Evolutionary conservation across 2,329 filamentous ascomycete species (phyloP).

Genomic region (Venturia effusa): DNA sequence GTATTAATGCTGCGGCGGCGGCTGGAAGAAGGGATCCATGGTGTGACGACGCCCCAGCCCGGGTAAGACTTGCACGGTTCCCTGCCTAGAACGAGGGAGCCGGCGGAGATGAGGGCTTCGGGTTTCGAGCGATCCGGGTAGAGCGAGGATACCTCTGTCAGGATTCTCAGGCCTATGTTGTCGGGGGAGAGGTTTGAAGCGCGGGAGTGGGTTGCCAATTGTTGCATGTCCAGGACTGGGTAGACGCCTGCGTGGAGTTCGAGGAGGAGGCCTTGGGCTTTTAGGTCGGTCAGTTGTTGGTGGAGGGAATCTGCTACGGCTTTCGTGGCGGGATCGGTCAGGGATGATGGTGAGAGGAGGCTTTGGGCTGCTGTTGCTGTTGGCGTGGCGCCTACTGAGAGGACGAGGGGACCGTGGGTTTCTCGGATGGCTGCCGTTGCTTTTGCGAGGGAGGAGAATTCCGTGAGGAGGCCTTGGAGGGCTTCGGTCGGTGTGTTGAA

Average conservation of each 20-base stretch:
- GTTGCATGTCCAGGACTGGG: constrained; percentile 65
- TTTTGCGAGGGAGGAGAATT: constrained; percentile 40
- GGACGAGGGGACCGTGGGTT: constrained; percentile 27
- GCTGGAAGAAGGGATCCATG: constrained; percentile 17
- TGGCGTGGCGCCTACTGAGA: constrained; percentile 69
- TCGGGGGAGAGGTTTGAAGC: constrained; percentile 28
- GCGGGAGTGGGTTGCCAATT: constrained; percentile 59
- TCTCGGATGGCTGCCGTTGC: constrained; percentile 21
- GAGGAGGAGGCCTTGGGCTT: constrained; percentile 24
- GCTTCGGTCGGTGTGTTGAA: constrained; percentile 45
- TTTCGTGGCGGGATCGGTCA: not conserved
- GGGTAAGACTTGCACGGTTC: constrained; percentile 62
- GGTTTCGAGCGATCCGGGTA: constrained; percentile 51
- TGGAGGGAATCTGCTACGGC: not conserved
- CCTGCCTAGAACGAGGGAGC: constrained; percentile 58
- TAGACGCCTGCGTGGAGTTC: constrained; percentile 73
- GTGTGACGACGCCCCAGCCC: constrained; percentile 51
- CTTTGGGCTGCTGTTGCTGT: constrained; percentile 30
- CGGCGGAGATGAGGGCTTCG: constrained; percentile 60
- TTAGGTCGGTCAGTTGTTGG: not conserved
- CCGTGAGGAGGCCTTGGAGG: constrained; percentile 46
- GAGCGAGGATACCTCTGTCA: constrained; percentile 60
- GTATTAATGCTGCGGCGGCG: constrained; percentile 14
- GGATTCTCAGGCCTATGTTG: constrained; percentile 54
- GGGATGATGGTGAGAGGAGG: not conserved